Evolutionary conservation across 257 asterid species (phyloP), one percentile per base, ranked within the genome.

Genomic region (Handroanthus guayacan): DNA sequence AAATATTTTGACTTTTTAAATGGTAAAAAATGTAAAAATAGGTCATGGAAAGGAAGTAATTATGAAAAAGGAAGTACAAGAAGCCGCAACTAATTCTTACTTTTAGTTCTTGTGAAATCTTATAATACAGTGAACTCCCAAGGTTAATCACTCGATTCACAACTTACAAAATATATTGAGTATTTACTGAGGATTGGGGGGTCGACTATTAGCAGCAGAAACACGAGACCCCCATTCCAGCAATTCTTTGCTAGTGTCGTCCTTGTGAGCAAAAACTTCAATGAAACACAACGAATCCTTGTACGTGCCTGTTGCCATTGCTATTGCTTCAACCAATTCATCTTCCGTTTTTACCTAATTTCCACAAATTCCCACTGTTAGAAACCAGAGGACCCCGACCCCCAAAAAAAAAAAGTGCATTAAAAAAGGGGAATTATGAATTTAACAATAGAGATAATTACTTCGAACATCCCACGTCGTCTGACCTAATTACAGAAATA

Each of bases 211-310:
- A 60, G 89, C 89, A 56, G 85, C 84, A 75, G 82, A 57, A 55
- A 85, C 89, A n/a, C 87, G 87, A 6, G 87, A 85, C 9, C 89
- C 89, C 89, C 89, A 85, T 69, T 85, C 89, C 50, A 85, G 84
- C 68, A 85, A 18, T 47, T 85, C 89, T 75, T 80, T 85, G 84
- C 89, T 85, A 0, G 87, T 82, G 41, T 85, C 89, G 36, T 85
- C 89, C 77, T 82, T 85, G 76, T 85, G 89, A 66, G 72, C 58
- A 5, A 87, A 80, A 1, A 87, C 84, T 74, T 84, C 89, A 4
- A 87, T 84, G 69, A 87, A 87, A 67, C 89, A 84, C 77, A 87
- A 60, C 1, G 84, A 84, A 3, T 86, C 90, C 72, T 80, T 65
- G 57, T 84, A 47, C 16, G 73, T 36, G n/a, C 66, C 80, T 1